Conservation (phyloP, 768 basidiomycete species). For the Termitomyces heimii region DNA sequence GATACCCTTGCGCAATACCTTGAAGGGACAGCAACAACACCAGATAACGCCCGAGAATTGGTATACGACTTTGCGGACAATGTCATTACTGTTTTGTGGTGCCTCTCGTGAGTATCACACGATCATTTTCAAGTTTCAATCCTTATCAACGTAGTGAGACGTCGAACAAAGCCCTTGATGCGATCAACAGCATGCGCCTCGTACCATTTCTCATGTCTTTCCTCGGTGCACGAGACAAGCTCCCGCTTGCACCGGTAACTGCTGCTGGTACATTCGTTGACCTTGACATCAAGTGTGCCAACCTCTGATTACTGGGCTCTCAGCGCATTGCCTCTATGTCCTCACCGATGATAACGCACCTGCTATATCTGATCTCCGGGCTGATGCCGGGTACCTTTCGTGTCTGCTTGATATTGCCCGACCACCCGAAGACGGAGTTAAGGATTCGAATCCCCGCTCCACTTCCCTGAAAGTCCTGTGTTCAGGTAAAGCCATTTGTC, state of each 20-base stretch:
- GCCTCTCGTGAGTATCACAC: conserved; percentile 71
- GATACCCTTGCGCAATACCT: conserved; percentile 63
- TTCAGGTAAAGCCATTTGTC: conserved; percentile 42
- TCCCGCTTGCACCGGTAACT: conserved; percentile 67
- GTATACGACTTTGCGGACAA: conserved; percentile 90
- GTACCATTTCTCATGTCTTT: conserved; percentile 90
- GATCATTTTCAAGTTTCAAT: neutral
- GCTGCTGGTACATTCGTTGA: conserved; percentile 60
- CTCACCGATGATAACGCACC: conserved; percentile 88
- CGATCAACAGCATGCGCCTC: conserved; percentile 76
- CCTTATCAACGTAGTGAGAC: conserved; percentile 61
- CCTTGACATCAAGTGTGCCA: neutral
- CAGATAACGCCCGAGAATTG: conserved; percentile 67
- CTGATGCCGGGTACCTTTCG: conserved; percentile 53
- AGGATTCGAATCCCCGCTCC: conserved; percentile 43
- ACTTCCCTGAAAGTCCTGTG: conserved; percentile 60
- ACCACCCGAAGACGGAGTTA: conserved; percentile 27
- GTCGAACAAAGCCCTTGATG: conserved; percentile 85
- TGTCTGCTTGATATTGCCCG: conserved; percentile 62
- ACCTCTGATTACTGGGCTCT: neutral
- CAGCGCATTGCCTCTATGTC: conserved; percentile 91
- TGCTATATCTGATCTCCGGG: conserved; percentile 58
- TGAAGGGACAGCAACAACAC: conserved; percentile 49
- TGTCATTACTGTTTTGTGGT: conserved; percentile 90
- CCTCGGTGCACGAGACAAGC: conserved; percentile 58